Conservation (phyloP, 2,329 filamentous ascomycete genomes). For the Colletotrichum incanum region DNA sequence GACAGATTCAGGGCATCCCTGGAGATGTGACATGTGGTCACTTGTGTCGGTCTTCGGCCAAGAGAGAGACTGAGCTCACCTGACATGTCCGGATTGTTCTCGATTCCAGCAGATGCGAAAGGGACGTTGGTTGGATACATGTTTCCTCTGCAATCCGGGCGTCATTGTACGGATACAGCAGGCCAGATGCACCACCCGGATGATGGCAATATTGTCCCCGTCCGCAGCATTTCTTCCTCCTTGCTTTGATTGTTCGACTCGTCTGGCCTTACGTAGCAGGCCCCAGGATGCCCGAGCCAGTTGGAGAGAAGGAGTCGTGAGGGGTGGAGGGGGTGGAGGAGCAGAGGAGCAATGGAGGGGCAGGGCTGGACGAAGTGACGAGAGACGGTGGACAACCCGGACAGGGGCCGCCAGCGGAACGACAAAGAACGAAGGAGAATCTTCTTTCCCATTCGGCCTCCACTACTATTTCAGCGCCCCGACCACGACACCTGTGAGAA, state of each 20-base stretch:
- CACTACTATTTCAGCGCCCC: slow-evolving; percentile 38
- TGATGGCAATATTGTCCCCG: neutral
- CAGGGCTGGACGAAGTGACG: slow-evolving; percentile 28
- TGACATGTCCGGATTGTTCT: neutral
- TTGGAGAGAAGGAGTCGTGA: slow-evolving; percentile 24
- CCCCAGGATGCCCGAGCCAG: slow-evolving; percentile 17
- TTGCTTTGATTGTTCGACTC: slow-evolving; percentile 9
- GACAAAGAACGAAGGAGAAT: slow-evolving; percentile 44
- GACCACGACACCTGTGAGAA: slow-evolving; percentile 20
- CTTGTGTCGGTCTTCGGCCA: neutral
- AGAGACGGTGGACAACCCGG: slow-evolving; percentile 5
- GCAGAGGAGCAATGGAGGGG: slow-evolving; percentile 29
- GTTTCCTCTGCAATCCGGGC: neutral
- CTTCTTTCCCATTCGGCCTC: slow-evolving; percentile 45
- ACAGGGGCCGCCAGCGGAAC: slow-evolving; percentile 21
- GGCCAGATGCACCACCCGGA: neutral
- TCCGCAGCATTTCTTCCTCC: neutral
- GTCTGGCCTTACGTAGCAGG: slow-evolving; percentile 24
- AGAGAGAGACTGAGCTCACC: neutral
- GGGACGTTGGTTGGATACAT: neutral
- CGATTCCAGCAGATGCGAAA: neutral
- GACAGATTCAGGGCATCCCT: slow-evolving; percentile 17
- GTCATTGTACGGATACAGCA: neutral
- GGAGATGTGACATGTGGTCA: neutral
- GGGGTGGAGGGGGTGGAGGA: slow-evolving; percentile 38